phyloP scores from a whole-genome alignment of 2,329 filamentous ascomycete species.

The Magnaporthales sp. region DNA sequence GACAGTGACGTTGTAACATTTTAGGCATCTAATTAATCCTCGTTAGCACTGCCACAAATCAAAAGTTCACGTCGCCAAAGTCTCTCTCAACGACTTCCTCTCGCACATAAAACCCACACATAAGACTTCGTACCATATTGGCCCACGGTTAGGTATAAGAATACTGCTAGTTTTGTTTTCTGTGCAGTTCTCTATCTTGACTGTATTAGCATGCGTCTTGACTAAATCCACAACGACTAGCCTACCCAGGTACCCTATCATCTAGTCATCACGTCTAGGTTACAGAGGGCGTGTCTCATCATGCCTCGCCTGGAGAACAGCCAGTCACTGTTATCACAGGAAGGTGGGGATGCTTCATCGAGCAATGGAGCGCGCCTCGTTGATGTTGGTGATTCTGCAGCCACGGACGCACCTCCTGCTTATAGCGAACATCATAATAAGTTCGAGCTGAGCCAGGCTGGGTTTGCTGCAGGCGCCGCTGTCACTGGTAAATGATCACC shows the following conservation, averaged over 20 bases:
- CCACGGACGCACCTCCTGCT: constrained; percentile 40
- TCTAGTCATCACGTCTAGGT: not conserved
- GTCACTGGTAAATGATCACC: constrained; percentile 36
- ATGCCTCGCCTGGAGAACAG: not conserved
- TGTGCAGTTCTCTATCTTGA: not conserved
- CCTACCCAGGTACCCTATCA: not conserved
- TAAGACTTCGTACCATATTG: not conserved
- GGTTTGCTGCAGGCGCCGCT: constrained; percentile 52
- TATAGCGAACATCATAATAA: constrained; percentile 50
- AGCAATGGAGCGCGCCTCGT: not conserved
- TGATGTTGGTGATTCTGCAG: constrained; percentile 25
- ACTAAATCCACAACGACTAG: not conserved
- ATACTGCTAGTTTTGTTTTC: not conserved
- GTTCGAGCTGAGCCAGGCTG: constrained; percentile 51
- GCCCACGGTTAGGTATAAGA: not conserved
- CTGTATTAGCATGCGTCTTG: not conserved
- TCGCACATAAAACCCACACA: not conserved
- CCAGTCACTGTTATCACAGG: not conserved
- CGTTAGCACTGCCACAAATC: not conserved
- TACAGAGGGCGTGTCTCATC: not conserved
- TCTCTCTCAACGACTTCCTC: not conserved
- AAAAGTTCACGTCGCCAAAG: not conserved
- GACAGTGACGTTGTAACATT: not conserved
- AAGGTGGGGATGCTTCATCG: not conserved
- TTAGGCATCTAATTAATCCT: not conserved